phyloP scores from a whole-genome alignment of 2,329 filamentous ascomycete species.

The Aspergillus fructus region DNA sequence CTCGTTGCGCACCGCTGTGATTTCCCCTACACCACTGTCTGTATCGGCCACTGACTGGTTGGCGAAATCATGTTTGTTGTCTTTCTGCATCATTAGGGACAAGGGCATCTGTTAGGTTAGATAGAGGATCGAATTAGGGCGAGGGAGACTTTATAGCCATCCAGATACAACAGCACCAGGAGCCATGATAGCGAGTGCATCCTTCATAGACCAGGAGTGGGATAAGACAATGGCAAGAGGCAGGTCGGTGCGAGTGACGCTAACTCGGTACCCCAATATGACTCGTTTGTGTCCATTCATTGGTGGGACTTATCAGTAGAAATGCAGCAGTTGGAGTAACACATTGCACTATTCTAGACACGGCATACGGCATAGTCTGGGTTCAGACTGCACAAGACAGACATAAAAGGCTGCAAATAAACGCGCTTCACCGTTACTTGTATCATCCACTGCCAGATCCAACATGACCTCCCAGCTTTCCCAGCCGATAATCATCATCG shows the following conservation, averaged over 20 bases:
- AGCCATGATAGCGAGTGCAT: not conserved
- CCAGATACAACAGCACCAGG: not conserved
- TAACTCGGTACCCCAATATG: not conserved
- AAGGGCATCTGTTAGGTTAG: no score
- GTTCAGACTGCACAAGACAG: not conserved
- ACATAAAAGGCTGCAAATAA: not conserved
- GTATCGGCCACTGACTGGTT: not conserved
- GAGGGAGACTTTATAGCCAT: not conserved
- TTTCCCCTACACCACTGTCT: not conserved
- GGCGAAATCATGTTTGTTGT: not conserved
- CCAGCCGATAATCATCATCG: constrained; percentile 42
- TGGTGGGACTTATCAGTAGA: not conserved
- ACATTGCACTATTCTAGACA: not conserved
- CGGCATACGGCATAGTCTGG: not conserved
- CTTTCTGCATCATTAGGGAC: not conserved
- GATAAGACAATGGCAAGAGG: not conserved
- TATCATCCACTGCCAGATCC: not conserved
- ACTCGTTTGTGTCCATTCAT: not conserved
- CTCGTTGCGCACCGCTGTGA: not conserved
- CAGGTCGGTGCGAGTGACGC: constrained; percentile 1
- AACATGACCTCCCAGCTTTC: not conserved
- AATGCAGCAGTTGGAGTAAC: not conserved
- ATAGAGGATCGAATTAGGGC: not conserved
- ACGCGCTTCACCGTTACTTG: no score
- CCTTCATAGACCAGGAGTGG: not conserved